These are phyloP conservation scores for Schwanniomyces vanrijiae DNA, from an alignment of 805 yeast species.

Conservation along the genomic window DNA sequence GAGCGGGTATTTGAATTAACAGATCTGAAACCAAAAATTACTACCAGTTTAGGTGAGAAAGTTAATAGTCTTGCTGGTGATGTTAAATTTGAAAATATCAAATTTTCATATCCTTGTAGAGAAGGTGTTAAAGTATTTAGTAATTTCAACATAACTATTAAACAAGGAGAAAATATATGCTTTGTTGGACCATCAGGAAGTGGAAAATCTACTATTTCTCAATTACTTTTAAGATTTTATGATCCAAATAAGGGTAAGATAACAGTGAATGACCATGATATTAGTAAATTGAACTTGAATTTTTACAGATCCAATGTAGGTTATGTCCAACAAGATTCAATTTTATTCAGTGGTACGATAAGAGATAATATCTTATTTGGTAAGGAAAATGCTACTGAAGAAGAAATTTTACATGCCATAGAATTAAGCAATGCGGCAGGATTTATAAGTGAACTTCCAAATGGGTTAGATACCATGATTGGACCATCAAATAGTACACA, in stretches of 20 bases:
- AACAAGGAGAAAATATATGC: slow-evolving; percentile 85
- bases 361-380: slow-evolving; percentile 85
- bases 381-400: slow-evolving; percentile 53
- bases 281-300: slow-evolving; percentile 67
- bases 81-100: slow-evolving; percentile 61
- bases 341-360: slow-evolving; percentile 81
- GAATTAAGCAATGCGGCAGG: slow-evolving; percentile 69
- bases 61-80: slow-evolving; percentile 48
- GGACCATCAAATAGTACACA: slow-evolving; percentile 74
- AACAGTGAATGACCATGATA: slow-evolving; percentile 60
- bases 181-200: slow-evolving; percentile 97
- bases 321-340: slow-evolving; percentile 92
- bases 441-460: slow-evolving; percentile 76
- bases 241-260: slow-evolving; percentile 72
- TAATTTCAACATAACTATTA: slow-evolving; percentile 57
- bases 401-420: slow-evolving; percentile 60
- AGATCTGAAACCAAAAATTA: slow-evolving; percentile 72
- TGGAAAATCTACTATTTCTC: slow-evolving; percentile 88
- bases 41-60: slow-evolving; percentile 60
- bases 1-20: slow-evolving; percentile 85
- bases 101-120: slow-evolving; percentile 83
- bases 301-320: slow-evolving; percentile 74
- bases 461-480: slow-evolving; percentile 75
- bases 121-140: slow-evolving; percentile 66
- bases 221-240: slow-evolving; percentile 77